phyloP scores from a whole-genome alignment of 140 eudicot species.

The Bidens hawaiensis region DNA sequence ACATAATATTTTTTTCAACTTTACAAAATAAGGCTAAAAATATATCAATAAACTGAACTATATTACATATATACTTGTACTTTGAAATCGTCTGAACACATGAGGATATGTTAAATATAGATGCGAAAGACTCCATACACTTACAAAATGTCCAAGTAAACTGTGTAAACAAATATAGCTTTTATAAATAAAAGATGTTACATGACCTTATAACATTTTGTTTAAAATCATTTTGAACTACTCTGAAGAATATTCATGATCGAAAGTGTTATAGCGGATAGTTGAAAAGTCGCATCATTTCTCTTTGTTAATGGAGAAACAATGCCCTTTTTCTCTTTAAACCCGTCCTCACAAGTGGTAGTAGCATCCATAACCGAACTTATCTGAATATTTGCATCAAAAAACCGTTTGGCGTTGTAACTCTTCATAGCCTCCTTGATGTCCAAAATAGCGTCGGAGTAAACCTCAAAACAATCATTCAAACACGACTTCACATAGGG shows the following conservation, averaged over 20 bases:
- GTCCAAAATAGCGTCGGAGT: slow-evolving; percentile 36
- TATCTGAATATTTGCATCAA: slow-evolving; percentile 35
- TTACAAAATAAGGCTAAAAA: neutral
- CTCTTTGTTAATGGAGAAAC: slow-evolving; percentile 34
- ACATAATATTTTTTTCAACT: too few species aligned
- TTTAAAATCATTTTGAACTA: slow-evolving; percentile 13
- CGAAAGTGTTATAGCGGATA: slow-evolving; percentile 38
- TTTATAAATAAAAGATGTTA: neutral
- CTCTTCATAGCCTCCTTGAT: slow-evolving; percentile 40
- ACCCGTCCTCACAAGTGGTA: slow-evolving; percentile 44
- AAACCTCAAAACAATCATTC: slow-evolving; percentile 41
- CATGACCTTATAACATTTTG: too few species aligned
- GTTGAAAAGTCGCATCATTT: slow-evolving; percentile 25
- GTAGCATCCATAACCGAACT: slow-evolving; percentile 42
- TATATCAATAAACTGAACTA: neutral
- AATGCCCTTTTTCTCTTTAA: slow-evolving; percentile 25
- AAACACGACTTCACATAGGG: slow-evolving; percentile 30
- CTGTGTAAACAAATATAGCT: neutral
- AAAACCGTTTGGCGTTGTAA: slow-evolving; percentile 18
- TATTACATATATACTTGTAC: neutral
- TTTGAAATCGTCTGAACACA: slow-evolving; percentile 1
- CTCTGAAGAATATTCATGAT: slow-evolving; percentile 34
- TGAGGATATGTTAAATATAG: neutral
- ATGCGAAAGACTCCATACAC: neutral
- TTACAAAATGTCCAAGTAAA: neutral